Evolutionary conservation across 108 stramenopile species (phyloP).

Genomic region (Pseudonitzschia multiseries): DNA sequence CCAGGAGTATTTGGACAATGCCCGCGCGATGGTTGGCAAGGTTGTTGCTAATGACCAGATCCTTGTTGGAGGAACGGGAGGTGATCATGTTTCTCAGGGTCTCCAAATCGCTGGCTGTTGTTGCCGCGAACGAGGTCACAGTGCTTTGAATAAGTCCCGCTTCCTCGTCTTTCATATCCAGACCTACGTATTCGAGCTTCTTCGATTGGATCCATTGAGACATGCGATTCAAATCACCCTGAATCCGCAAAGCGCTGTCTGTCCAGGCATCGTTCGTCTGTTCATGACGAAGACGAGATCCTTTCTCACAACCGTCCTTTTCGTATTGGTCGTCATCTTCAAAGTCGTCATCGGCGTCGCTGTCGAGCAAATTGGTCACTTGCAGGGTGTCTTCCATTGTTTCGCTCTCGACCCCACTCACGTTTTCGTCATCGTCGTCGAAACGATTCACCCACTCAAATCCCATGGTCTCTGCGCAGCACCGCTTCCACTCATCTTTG

Average conservation of each 20-base stretch:
- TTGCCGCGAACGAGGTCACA: constrained; percentile 77
- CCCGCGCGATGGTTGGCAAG: constrained; percentile 55
- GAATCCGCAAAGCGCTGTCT: constrained; percentile 45
- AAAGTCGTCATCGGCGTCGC: background rate
- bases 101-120: constrained; percentile 80
- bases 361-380: constrained; percentile 29
- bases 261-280: constrained; percentile 44
- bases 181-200: constrained; percentile 31
- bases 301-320: constrained; percentile 2
- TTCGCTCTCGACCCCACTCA: background rate
- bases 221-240: constrained; percentile 48
- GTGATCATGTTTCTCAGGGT: constrained; percentile 63
- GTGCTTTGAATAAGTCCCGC: constrained; percentile 78
- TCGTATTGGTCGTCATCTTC: constrained; percentile 19
- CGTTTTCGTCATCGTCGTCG: constrained; percentile 19
- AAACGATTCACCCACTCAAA: constrained; percentile 43
- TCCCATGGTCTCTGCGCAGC: constrained; percentile 35
- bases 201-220: constrained; percentile 45
- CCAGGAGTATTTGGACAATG: constrained; percentile 70
- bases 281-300: too few relatives aligned
- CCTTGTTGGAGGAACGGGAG: constrained; percentile 15
- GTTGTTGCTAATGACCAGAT: constrained; percentile 11
- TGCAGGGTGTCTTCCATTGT: constrained; percentile 9
- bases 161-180: constrained; percentile 66
- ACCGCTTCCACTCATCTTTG: constrained; percentile 37